A percentile compares a stretch with the other conserved stretches of the same genome.
Evolutionary conservation across 2,329 filamentous ascomycete genomes (phyloP).

Genomic region (Ophiostoma sp.): DNA sequence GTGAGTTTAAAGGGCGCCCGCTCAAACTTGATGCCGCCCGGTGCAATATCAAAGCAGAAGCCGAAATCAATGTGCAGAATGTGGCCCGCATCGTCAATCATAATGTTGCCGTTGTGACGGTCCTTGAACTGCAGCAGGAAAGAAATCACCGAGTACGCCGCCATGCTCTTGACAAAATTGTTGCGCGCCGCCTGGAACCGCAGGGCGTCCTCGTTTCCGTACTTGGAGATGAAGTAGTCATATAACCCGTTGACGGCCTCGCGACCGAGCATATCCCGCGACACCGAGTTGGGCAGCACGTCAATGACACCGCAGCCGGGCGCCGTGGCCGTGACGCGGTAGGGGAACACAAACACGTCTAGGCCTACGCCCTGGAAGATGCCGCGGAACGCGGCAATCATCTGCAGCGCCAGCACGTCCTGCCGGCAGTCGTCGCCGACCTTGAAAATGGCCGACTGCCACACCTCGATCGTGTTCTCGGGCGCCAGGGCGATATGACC

Average conservation of each 20-base stretch:
- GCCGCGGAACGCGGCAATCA: slow-evolving; percentile 95
- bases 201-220: slow-evolving; percentile 92
- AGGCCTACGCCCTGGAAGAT: slow-evolving; percentile 95
- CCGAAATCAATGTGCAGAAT: slow-evolving; percentile 99
- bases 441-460: slow-evolving; percentile 99
- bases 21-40: slow-evolving; percentile 95
- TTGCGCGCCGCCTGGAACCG: slow-evolving; percentile 91
- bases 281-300: slow-evolving; percentile 95
- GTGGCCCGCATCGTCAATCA: slow-evolving; percentile 96
- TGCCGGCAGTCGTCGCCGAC: slow-evolving; percentile 98
- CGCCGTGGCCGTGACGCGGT: slow-evolving; percentile 94
- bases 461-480: slow-evolving; percentile 78
- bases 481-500: slow-evolving; percentile 30
- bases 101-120: slow-evolving; percentile 98
- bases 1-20: slow-evolving; percentile 98
- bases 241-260: slow-evolving; percentile 98
- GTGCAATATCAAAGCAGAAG: slow-evolving; percentile 98
- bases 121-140: slow-evolving; percentile 99
- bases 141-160: slow-evolving; percentile 94
- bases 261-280: slow-evolving; percentile 95
- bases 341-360: slow-evolving; percentile 95
- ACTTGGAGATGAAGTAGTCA: slow-evolving; percentile 97
- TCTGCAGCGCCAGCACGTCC: slow-evolving; percentile 92
- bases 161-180: slow-evolving; percentile 99
- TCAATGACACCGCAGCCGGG: slow-evolving; percentile 98